These are phyloP conservation scores for Rhynchospora tenuis DNA, from an alignment of 176 grass and related monocot species.

Conservation along the genomic window DNA sequence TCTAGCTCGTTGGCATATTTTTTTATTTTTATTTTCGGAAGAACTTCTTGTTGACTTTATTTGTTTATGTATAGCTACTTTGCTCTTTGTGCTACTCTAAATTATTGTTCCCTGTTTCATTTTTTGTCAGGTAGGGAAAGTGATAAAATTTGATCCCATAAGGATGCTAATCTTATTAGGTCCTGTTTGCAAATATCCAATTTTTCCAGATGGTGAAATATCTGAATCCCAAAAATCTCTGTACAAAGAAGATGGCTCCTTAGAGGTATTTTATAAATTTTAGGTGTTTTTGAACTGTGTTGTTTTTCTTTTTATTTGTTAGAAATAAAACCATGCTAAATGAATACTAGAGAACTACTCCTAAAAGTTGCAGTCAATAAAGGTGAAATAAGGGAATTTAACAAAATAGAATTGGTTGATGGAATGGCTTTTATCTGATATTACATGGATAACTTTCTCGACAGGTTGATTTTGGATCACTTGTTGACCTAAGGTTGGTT, in stretches of 20 bases:
- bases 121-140: slow-evolving; percentile 15
- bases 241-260: slow-evolving; percentile 26
- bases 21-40: neutral
- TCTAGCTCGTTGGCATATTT: neutral
- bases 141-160: slow-evolving; percentile 23
- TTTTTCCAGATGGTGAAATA: slow-evolving; percentile 22
- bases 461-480: slow-evolving; percentile 22
- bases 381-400: neutral
- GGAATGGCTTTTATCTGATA: neutral
- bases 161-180: slow-evolving; percentile 17
- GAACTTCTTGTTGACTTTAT: neutral
- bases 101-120: neutral
- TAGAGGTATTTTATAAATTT: slow-evolving; percentile 9
- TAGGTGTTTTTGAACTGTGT: neutral
- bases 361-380: neutral
- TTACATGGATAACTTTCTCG: neutral
- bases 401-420: neutral
- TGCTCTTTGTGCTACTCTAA: neutral
- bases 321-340: neutral
- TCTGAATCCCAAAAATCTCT: slow-evolving; percentile 11
- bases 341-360: neutral
- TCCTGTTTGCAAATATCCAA: slow-evolving; percentile 7
- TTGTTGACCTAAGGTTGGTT: slow-evolving; percentile 19
- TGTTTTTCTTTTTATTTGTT: neutral
- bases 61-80: neutral